Evolutionary conservation across 2,329 filamentous ascomycete species (phyloP), one percentile per base, ranked within the genome.

Genomic region (Elsinoe perseae): DNA sequence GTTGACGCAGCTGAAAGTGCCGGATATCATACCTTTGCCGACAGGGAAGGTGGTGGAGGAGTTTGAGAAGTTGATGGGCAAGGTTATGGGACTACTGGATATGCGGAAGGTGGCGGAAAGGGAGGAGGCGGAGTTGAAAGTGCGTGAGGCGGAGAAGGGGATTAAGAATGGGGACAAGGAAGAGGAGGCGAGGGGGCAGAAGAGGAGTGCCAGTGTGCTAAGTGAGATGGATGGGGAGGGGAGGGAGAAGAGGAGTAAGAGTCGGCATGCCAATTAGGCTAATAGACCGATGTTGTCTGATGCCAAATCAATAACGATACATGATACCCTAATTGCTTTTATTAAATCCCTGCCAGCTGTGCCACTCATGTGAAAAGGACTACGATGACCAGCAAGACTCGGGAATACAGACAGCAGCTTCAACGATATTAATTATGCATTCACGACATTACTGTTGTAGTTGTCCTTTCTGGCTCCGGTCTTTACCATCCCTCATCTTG

Each of bases 51-150:
- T 89, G 0, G 84, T 85, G 4, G 79, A 81, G 50, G 79, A 83
- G 59, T 92, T 87, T 64, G 88, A 92, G 70, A 73, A 75, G 60
- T 76, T 93, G 2, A 79, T 91, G 56, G 73, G 71, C n/a, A 80
- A 81, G 44, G 85, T 93, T 36, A 80, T 83, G 55, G 73, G 77
- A 32, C 72, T 93, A 23, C 77, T 93, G 3, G 88, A 93, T 61
- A 75, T 86, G 59, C 77, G 85, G 58, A 92, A 91, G 73, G 72
- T 86, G 25, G 77, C 80, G 14, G 88, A 93, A 68, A 90, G 89
- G 73, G 75, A 91, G 28, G 84, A 89, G 60, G 80, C 77, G 10
- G 87, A 92, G 70, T 79, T 88, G 63, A 80, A 78, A 64, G 66
- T 71, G 62, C 80, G 80, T 64, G 61, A 68, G 48, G 70, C 69